phyloP scores from a whole-genome alignment of 2,329 filamentous ascomycete genomes.

The Tolypocladium pustulatum region DNA sequence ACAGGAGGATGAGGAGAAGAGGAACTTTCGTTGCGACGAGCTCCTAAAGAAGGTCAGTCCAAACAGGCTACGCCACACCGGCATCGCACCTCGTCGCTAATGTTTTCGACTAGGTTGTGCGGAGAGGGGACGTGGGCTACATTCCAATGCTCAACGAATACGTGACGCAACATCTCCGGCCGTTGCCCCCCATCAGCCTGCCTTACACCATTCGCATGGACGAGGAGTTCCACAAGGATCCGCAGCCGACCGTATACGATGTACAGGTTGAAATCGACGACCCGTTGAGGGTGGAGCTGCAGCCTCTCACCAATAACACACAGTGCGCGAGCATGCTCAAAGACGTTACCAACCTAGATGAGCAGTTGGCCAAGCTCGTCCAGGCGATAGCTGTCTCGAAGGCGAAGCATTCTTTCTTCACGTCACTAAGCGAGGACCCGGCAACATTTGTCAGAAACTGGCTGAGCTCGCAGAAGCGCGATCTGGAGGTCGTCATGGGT shows the following conservation, averaged over 20 bases:
- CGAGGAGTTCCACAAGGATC: slow-evolving; percentile 64
- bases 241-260: slow-evolving; percentile 79
- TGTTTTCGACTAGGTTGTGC: slow-evolving; percentile 50
- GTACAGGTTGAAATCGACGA: slow-evolving; percentile 77
- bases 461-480: slow-evolving; percentile 83
- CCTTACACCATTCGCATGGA: slow-evolving; percentile 93
- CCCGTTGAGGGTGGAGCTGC: slow-evolving; percentile 59
- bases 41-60: slow-evolving; percentile 59
- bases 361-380: slow-evolving; percentile 72
- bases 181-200: slow-evolving; percentile 72
- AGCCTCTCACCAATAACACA: slow-evolving; percentile 57
- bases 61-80: neutral
- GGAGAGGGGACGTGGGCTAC: slow-evolving; percentile 63
- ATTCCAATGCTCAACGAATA: slow-evolving; percentile 80
- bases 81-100: neutral
- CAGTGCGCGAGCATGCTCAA: slow-evolving; percentile 62
- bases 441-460: slow-evolving; percentile 76
- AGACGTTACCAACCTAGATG: slow-evolving; percentile 68
- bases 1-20: slow-evolving; percentile 90
- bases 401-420: slow-evolving; percentile 83
- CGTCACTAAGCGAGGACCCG: slow-evolving; percentile 68
- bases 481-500: slow-evolving; percentile 79
- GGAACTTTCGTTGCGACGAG: slow-evolving; percentile 84
- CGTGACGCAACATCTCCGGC: slow-evolving; percentile 65
- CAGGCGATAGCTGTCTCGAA: slow-evolving; percentile 78